Evolutionary conservation across 176 grass and related monocot species (phyloP).

Genomic region (Musa troglodytarum): DNA sequence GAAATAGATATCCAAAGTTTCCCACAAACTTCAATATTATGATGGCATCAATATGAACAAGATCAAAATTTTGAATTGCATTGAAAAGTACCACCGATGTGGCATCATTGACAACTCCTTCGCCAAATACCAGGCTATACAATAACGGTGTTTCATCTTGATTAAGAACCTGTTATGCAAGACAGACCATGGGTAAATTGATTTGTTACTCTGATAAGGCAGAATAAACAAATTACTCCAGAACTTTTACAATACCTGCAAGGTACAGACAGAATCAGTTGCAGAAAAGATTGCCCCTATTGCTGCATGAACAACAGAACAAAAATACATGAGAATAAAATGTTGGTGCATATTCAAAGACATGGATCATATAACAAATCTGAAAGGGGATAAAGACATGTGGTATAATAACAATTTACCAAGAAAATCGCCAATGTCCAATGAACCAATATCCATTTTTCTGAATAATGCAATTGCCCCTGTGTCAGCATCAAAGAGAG

Average conservation of each 20-base stretch:
- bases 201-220: not conserved
- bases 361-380: not conserved
- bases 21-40: conserved; percentile 58
- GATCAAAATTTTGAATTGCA: conserved; percentile 76
- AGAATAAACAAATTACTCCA: not conserved
- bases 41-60: conserved; percentile 55
- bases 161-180: conserved; percentile 66
- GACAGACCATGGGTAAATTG: not conserved
- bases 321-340: conserved; percentile 26
- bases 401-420: conserved; percentile 39
- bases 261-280: conserved; percentile 92
- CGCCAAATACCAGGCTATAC: conserved; percentile 94
- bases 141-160: conserved; percentile 91
- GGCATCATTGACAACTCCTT: conserved; percentile 97
- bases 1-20: conserved; percentile 69
- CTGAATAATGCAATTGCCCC: conserved; percentile 67
- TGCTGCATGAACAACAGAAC: conserved; percentile 38
- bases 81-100: conserved; percentile 97
- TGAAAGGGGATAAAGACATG: not conserved
- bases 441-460: conserved; percentile 76
- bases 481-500: conserved; percentile 26
- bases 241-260: conserved; percentile 46
- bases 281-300: conserved; percentile 99
- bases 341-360: not conserved
- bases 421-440: conserved; percentile 85